Evolutionary conservation across 1,139 yeast genomes (phyloP), one percentile per base, ranked within the genome.

Genomic region (Yamadazyma atlantica): DNA sequence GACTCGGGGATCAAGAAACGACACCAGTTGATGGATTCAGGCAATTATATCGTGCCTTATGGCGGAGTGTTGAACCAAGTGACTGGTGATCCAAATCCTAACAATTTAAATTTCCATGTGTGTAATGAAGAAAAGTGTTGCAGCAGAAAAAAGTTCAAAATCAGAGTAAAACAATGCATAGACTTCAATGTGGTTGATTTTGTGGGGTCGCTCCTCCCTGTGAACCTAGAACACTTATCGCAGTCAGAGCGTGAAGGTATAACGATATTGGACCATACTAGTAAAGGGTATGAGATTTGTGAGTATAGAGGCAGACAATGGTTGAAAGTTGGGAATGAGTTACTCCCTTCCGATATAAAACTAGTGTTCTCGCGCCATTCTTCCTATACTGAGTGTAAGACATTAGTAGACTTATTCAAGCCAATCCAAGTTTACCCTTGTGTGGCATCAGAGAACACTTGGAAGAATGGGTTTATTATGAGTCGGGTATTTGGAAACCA

Each of bases 321-420:
- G 71, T 62, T 69, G 0, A 38, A 42, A 10, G 58, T 57, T 3
- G 51, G 60, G 0, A 42, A 49, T 0, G 60, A 58, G 14, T 48
- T 75, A 4, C 58, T 77, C 6, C 78, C 79, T 0, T 58, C 55
- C 8, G 66, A 63, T 9, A 41, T 76, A 0, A 58, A 60, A 38
- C 61, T 72, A 27, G 55, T 69, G 19, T 78, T 72, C 50, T 76
- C 83, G 1, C 55, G 84, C 22, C 85, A 80, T 45, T 75, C 83
- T 1, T 75, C 82, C 0, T 74, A 63, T 41, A 44, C 62, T 2
- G 85, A 79, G 47, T 55, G 68, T 8, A 42, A 58, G n/a, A 45
- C 61, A 2, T 63, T 80, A 10, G 51, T 76, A 0, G 42, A 54
- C 8, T 28, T 60, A 24, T 70, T 78, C 43, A 46, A 49, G 2